phyloP scores from a whole-genome alignment of 2,329 filamentous ascomycete species.

The Ophiostoma australiae region DNA sequence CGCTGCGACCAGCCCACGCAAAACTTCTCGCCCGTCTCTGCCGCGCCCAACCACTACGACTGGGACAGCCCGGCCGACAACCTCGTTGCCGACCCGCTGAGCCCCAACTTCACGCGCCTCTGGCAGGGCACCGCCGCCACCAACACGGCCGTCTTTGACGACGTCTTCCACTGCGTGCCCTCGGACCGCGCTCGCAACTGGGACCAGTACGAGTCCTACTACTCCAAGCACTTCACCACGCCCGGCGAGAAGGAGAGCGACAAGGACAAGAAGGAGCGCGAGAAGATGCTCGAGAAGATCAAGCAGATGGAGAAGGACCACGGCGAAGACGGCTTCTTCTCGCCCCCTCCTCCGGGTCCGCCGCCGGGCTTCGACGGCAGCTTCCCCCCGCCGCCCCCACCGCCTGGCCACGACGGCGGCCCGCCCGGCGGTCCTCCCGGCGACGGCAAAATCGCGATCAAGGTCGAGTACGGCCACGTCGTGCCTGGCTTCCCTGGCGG shows the following conservation, averaged over 20 bases:
- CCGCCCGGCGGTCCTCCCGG: conserved; percentile 38
- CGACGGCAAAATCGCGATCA: conserved; percentile 34
- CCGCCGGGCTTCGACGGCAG: background rate
- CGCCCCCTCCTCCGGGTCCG: background rate
- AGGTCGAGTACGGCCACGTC: conserved; percentile 81
- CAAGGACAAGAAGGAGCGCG: conserved; percentile 35
- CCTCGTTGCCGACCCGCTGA: conserved; percentile 70
- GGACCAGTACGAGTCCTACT: conserved; percentile 70
- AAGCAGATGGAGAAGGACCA: conserved; percentile 6
- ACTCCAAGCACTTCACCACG: conserved; percentile 59
- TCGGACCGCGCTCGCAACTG: conserved; percentile 64
- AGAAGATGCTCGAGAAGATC: conserved; percentile 33
- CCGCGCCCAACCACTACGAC: conserved; percentile 63
- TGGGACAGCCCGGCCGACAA: conserved; percentile 63
- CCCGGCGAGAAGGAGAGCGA: conserved; percentile 43
- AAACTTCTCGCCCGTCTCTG: conserved; percentile 72
- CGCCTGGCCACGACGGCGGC: background rate
- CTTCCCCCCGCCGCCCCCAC: conserved; percentile 1
- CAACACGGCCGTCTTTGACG: conserved; percentile 77
- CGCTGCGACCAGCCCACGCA: conserved; percentile 60
- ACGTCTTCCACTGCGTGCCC: conserved; percentile 76
- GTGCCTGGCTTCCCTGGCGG: conserved; percentile 73
- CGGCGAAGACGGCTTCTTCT: conserved; percentile 5
- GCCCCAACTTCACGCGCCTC: conserved; percentile 60
- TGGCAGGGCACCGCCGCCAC: conserved; percentile 68